A percentile compares a stretch with the other conserved stretches of the same genome.
phyloP scores from a whole-genome alignment of 2,329 filamentous ascomycete genomes.

The Xylaria sp. region DNA sequence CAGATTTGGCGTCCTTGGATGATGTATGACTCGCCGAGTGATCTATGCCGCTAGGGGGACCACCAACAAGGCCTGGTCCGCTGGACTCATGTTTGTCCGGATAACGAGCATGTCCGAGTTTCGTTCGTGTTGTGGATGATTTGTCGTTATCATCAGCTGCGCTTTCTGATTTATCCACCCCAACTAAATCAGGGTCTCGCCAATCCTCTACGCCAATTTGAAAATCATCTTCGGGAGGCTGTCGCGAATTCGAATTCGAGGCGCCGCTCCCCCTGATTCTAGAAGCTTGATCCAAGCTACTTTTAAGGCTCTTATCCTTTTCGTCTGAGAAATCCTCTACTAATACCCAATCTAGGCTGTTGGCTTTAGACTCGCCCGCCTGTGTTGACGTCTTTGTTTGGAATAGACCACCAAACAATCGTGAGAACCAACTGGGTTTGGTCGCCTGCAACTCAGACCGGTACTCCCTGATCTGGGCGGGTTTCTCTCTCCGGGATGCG shows the following conservation, averaged over 20 bases:
- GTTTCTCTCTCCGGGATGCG: constrained; percentile 25
- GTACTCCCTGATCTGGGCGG: constrained; percentile 26
- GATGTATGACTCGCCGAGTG: constrained; percentile 45
- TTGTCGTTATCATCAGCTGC: constrained; percentile 29
- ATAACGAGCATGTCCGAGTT: constrained; percentile 19
- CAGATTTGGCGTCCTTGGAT: constrained; percentile 30
- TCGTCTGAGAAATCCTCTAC: constrained; percentile 62
- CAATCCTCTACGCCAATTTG: constrained; percentile 83
- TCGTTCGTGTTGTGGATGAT: constrained; percentile 20
- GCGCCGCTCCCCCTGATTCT: constrained; percentile 27
- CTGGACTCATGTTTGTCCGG: constrained; percentile 24
- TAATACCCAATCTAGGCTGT: constrained; percentile 67
- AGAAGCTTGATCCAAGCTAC: constrained; percentile 36
- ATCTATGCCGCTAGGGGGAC: constrained; percentile 67
- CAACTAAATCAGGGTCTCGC: constrained; percentile 71
- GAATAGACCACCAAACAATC: constrained; percentile 36
- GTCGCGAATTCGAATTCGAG: constrained; percentile 21
- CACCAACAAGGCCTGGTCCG: constrained; percentile 57
- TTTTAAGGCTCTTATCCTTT: constrained; percentile 41
- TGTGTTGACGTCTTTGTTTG: constrained; percentile 41
- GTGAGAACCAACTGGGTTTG: constrained; percentile 41
- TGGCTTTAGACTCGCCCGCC: constrained; percentile 59
- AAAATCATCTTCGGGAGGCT: constrained; percentile 53
- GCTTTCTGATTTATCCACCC: constrained; percentile 27
- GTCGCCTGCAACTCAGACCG: constrained; percentile 24